Conservation (phyloP, 148 eudicot species). For the Tetragonia tetragonoides region DNA sequence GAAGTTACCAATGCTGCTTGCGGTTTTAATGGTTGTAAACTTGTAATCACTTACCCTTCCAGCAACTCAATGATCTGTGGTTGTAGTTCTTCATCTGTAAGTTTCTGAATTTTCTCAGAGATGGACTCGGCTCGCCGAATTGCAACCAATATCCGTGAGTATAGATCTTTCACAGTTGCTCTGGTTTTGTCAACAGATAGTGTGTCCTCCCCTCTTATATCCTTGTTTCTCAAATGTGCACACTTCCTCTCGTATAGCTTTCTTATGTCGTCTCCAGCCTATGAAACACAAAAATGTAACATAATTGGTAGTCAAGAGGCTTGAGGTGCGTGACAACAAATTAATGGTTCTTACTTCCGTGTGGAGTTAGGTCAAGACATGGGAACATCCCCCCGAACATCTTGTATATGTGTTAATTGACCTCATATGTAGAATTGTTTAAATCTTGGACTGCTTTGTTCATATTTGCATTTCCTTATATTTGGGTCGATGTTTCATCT, state of each 20-base stretch:
- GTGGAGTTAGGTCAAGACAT: too few species aligned
- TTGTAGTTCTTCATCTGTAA: slow-evolving; percentile 77
- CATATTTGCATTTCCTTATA: too few species aligned
- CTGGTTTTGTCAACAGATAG: slow-evolving; percentile 73
- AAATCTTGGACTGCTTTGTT: too few species aligned
- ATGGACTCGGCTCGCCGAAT: slow-evolving; percentile 92
- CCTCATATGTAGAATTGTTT: too few species aligned
- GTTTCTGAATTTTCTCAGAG: slow-evolving; percentile 74
- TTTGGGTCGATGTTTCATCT: too few species aligned
- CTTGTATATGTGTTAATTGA: too few species aligned
- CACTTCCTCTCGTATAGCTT: slow-evolving; percentile 86
- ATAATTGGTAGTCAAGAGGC: neutral
- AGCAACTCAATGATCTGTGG: slow-evolving; percentile 84
- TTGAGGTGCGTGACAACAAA: too few species aligned
- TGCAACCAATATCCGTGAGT: slow-evolving; percentile 85
- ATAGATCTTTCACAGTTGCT: slow-evolving; percentile 80
- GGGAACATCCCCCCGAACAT: too few species aligned
- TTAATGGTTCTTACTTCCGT: too few species aligned
- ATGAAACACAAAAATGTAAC: neutral
- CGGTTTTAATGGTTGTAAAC: neutral
- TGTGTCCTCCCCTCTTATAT: slow-evolving; percentile 71
- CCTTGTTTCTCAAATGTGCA: slow-evolving; percentile 69
- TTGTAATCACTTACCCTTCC: slow-evolving; percentile 67
- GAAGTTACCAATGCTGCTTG: neutral
- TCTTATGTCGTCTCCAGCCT: slow-evolving; percentile 81